phyloP scores from a whole-genome alignment of 192 early-diverging fungal species.

The Rhizoclosmatium globosum region DNA sequence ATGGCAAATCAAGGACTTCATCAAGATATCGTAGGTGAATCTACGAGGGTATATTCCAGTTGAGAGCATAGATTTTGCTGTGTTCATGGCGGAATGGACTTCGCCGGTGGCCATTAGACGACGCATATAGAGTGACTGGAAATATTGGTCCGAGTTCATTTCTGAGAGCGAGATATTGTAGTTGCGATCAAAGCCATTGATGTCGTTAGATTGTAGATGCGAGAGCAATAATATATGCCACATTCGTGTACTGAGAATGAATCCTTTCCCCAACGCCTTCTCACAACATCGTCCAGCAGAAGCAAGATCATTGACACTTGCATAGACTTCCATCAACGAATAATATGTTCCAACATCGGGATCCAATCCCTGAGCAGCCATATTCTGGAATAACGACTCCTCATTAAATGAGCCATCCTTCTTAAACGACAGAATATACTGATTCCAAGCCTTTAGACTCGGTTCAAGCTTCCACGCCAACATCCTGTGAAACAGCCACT shows the following conservation, averaged over 20 bases:
- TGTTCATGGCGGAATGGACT: not conserved
- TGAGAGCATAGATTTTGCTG: not conserved
- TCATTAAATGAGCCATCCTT: not conserved
- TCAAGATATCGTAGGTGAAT: slow-evolving; percentile 17
- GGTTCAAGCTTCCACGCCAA: not conserved
- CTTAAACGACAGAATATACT: slow-evolving; percentile 10
- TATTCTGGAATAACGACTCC: not conserved
- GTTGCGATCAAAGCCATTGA: not conserved
- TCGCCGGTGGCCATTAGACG: not conserved
- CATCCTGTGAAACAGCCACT: not conserved
- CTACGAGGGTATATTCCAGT: slow-evolving; percentile 2
- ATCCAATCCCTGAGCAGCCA: not conserved
- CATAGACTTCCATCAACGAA: slow-evolving; percentile 11
- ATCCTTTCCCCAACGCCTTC: not conserved
- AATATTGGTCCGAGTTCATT: slow-evolving; percentile 3
- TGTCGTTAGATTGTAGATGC: not conserved
- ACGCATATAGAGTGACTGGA: not conserved
- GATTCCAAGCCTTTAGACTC: not conserved
- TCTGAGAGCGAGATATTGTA: not conserved
- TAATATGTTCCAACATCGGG: slow-evolving; percentile 23
- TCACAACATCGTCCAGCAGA: not conserved
- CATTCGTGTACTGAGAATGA: slow-evolving; percentile 15
- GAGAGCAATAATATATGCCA: slow-evolving; percentile 21
- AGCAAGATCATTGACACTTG: not conserved
- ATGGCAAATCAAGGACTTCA: slow-evolving; percentile 17